Conservation (phyloP, 306 rosid genomes). For the Hippophae rhamnoides region DNA sequence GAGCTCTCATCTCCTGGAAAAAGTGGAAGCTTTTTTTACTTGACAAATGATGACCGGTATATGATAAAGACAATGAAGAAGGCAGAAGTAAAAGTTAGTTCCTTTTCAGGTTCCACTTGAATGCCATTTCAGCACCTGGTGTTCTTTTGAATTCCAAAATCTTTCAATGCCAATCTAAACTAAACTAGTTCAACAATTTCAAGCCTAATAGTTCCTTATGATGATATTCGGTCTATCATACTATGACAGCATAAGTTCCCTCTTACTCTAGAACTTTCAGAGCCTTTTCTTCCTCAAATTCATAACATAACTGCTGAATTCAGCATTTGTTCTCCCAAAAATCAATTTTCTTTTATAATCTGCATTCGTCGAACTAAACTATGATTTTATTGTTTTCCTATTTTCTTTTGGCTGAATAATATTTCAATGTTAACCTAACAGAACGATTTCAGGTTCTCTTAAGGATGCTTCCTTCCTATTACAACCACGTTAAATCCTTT, state of each 20-base stretch:
- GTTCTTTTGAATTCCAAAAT: too few relatives aligned
- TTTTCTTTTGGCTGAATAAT: constrained; percentile 10
- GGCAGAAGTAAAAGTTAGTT: constrained; percentile 41
- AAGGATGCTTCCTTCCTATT: constrained; percentile 91
- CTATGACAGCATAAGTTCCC: neutral
- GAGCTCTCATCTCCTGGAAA: constrained; percentile 97
- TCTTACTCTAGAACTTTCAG: too few relatives aligned
- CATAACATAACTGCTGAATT: too few relatives aligned
- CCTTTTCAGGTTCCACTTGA: constrained; percentile 37
- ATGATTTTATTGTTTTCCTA: neutral
- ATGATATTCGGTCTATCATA: neutral
- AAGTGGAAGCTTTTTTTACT: constrained; percentile 94
- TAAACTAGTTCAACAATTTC: neutral
- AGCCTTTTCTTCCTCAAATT: too few relatives aligned
- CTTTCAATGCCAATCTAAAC: neutral
- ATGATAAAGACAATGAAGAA: constrained; percentile 97
- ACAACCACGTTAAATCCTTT: constrained; percentile 71
- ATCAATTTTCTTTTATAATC: neutral
- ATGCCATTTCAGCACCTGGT: constrained; percentile 12
- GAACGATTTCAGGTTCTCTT: constrained; percentile 57
- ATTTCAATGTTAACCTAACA: constrained; percentile 17
- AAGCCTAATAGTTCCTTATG: neutral
- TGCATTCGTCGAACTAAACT: neutral
- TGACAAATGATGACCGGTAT: constrained; percentile 84
- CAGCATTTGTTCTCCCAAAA: too few relatives aligned